These are phyloP conservation scores for Thermochaetoides thermophila DNA, from an alignment of 495 filamentous ascomycete species.

Conservation along the genomic window DNA sequence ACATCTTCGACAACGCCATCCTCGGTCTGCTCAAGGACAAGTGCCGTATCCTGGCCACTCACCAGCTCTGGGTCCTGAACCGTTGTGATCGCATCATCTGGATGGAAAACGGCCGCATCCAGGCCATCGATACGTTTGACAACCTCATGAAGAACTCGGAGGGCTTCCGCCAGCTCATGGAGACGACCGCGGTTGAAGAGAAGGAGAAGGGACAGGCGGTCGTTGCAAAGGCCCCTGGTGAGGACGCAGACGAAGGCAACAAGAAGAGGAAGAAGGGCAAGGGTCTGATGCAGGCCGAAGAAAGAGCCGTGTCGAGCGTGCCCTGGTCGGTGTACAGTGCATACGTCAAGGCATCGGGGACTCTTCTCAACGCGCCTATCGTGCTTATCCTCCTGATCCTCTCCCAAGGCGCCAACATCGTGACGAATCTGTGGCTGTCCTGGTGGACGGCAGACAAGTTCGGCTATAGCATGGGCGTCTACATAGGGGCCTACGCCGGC, in stretches of 20 bases:
- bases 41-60: conserved; percentile 80
- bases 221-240: too few relatives aligned
- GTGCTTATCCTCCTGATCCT: conserved; percentile 51
- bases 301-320: conserved; percentile 67
- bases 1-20: conserved; percentile 94
- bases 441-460: conserved; percentile 78
- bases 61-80: conserved; percentile 83
- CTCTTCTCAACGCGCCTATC: conserved; percentile 49
- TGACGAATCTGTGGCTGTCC: conserved; percentile 80
- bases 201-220: conserved; percentile 37
- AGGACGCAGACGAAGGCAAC: conserved; percentile 32
- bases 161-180: conserved; percentile 68
- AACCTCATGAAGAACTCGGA: conserved; percentile 65
- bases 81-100: conserved; percentile 84
- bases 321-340: conserved; percentile 69
- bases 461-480: conserved; percentile 46
- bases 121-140: conserved; percentile 74
- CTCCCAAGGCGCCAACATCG: conserved; percentile 70
- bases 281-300: conserved; percentile 82
- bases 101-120: conserved; percentile 74
- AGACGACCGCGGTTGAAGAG: conserved; percentile 63
- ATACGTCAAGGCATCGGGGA: conserved; percentile 69
- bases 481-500: conserved; percentile 77
- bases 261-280: conserved; percentile 50
- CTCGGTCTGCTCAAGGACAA: conserved; percentile 79